Conservation (phyloP, 2,329 filamentous ascomycete species). For the Paecilomyces dactylethromorphus region DNA sequence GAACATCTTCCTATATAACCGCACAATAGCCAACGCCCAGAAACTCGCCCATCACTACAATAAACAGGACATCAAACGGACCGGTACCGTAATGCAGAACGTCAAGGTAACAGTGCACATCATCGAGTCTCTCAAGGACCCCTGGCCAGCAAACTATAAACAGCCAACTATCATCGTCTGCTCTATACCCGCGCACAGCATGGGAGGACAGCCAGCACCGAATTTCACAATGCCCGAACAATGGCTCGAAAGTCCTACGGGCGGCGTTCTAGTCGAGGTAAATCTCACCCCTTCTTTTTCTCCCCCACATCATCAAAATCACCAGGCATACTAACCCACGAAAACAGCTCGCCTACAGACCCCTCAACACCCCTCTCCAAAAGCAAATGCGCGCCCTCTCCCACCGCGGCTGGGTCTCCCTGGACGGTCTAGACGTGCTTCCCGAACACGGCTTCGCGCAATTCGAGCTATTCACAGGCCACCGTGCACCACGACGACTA, state of each 20-base stretch:
- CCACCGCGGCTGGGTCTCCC: conserved; percentile 31
- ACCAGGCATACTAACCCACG: not conserved
- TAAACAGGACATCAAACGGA: not conserved
- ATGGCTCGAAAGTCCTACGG: conserved; percentile 33
- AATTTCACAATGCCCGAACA: conserved; percentile 28
- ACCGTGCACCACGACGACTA: conserved; percentile 27
- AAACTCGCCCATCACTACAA: conserved; percentile 13
- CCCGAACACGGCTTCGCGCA: conserved; percentile 36
- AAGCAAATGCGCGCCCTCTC: conserved; percentile 27
- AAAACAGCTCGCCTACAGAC: conserved; percentile 33
- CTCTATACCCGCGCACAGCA: conserved; percentile 31
- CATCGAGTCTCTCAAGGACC: conserved; percentile 20
- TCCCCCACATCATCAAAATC: not conserved
- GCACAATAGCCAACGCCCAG: conserved; percentile 13
- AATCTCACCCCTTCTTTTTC: conserved; percentile 5
- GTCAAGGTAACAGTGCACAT: conserved; percentile 15
- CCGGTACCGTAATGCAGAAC: not conserved
- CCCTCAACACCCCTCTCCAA: conserved; percentile 30
- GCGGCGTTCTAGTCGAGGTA: conserved; percentile 36
- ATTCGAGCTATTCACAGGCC: conserved; percentile 33
- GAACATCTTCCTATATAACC: conserved; percentile 21
- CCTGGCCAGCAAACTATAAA: conserved; percentile 26
- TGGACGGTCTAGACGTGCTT: conserved; percentile 34
- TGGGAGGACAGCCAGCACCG: conserved; percentile 27
- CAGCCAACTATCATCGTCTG: conserved; percentile 33